These are phyloP conservation scores for Periconia sp. DNA, from an alignment of 2,329 filamentous ascomycete species.

Conservation along the genomic window DNA sequence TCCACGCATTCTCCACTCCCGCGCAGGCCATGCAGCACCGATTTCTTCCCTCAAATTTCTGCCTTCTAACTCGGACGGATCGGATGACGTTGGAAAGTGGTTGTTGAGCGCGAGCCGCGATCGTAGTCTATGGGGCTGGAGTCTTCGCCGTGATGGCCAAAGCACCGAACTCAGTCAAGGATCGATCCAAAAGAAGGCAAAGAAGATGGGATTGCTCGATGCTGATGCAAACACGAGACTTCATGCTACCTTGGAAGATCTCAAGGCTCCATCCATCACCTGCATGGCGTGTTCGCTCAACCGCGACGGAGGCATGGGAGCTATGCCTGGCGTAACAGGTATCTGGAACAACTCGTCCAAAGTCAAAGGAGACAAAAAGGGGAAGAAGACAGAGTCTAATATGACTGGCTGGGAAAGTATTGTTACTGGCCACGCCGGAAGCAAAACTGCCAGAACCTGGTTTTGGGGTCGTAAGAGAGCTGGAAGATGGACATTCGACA, in stretches of 20 bases:
- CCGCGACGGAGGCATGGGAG: constrained; percentile 89
- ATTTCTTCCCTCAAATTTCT: constrained; percentile 83
- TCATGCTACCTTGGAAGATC: constrained; percentile 65
- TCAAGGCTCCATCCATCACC: constrained; percentile 91
- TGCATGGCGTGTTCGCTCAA: constrained; percentile 91
- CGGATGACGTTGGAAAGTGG: constrained; percentile 90
- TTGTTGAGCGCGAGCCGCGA: constrained; percentile 86
- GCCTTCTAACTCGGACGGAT: constrained; percentile 84
- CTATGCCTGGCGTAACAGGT: constrained; percentile 72
- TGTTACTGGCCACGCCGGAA: constrained; percentile 85
- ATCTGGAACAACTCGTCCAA: constrained; percentile 79
- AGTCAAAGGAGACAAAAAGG: constrained; percentile 53
- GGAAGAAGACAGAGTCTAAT: constrained; percentile 70
- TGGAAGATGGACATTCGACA: constrained; percentile 89
- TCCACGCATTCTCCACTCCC: constrained; percentile 79
- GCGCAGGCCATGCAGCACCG: constrained; percentile 86
- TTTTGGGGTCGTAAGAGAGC: constrained; percentile 96
- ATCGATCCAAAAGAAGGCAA: constrained; percentile 81
- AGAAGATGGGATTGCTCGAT: constrained; percentile 76
- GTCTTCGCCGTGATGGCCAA: constrained; percentile 89
- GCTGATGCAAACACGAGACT: constrained; percentile 60
- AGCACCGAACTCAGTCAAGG: constrained; percentile 93
- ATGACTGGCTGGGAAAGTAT: constrained; percentile 97
- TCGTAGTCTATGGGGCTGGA: constrained; percentile 94
- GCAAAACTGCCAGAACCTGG: constrained; percentile 88